These are phyloP conservation scores for Penicillium sp. DNA, from an alignment of 2,329 filamentous ascomycete species.

Conservation along the genomic window DNA sequence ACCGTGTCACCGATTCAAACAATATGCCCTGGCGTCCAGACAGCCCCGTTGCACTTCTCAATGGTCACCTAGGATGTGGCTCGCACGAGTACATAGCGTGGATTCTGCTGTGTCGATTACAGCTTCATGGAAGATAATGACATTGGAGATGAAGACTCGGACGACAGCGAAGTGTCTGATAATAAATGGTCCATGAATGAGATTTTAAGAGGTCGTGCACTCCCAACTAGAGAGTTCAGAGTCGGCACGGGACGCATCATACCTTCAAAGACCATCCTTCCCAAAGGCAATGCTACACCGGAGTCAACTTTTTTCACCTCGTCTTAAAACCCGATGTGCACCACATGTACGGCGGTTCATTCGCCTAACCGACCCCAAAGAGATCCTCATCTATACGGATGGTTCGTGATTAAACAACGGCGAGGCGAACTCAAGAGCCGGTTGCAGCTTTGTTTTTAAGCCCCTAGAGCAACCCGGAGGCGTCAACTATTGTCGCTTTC, in stretches of 20 bases:
- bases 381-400: constrained; percentile 47
- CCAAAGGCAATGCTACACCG: background rate
- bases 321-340: background rate
- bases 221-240: too few relatives aligned
- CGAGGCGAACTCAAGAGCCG: constrained; percentile 36
- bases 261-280: background rate
- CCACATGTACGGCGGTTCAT: constrained; percentile 14
- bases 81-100: too few relatives aligned
- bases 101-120: too few relatives aligned
- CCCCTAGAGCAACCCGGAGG: background rate
- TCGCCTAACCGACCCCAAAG: constrained; percentile 26
- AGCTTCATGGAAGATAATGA: too few relatives aligned
- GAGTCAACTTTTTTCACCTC: constrained; percentile 3
- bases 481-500: constrained; percentile 19
- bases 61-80: too few relatives aligned
- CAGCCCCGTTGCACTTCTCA: too few relatives aligned
- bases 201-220: too few relatives aligned
- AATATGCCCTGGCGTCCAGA: too few relatives aligned
- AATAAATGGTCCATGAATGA: too few relatives aligned
- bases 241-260: background rate
- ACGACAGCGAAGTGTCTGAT: too few relatives aligned
- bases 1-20: too few relatives aligned
- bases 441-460: constrained; percentile 41
- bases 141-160: too few relatives aligned
- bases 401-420: constrained; percentile 50